Percentiles rank a stretch among this genome's conserved stretches.
phyloP scores from a whole-genome alignment of 2,329 filamentous ascomycete species.

The Coniella lustricola region DNA sequence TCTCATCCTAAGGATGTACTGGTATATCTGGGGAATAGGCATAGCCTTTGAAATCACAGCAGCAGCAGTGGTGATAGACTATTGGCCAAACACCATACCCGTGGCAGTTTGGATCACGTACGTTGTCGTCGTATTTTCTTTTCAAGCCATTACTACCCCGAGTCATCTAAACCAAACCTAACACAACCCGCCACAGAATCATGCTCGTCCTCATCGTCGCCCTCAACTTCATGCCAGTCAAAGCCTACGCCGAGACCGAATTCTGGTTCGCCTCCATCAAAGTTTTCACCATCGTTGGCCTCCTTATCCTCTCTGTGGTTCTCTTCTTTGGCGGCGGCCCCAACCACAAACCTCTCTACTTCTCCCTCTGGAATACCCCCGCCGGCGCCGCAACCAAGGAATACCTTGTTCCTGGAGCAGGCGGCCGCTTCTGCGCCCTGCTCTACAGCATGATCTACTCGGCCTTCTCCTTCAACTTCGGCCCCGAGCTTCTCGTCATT shows the following conservation, averaged over 20 bases:
- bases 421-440: constrained; percentile 36
- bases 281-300: constrained; percentile 6
- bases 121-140: no score
- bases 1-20: constrained; percentile 25
- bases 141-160: no score
- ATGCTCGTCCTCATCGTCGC: constrained; percentile 17
- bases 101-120: constrained; percentile 18
- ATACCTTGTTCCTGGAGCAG: constrained; percentile 30
- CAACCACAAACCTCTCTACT: constrained; percentile 27
- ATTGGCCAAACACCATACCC: constrained; percentile 17
- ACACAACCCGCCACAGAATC: not conserved
- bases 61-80: constrained; percentile 18
- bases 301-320: constrained; percentile 7
- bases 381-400: constrained; percentile 31
- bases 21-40: constrained; percentile 31
- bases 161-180: no score
- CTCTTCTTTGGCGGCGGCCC: constrained; percentile 10
- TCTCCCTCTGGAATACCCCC: constrained; percentile 37
- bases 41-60: constrained; percentile 24
- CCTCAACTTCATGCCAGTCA: constrained; percentile 16
- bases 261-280: constrained; percentile 12
- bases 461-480: constrained; percentile 12
- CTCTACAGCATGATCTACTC: constrained; percentile 35
- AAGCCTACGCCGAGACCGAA: constrained; percentile 11
- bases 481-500: constrained; percentile 17